phyloP scores from a whole-genome alignment of 257 asterid species.

The Coffea canephora region DNA sequence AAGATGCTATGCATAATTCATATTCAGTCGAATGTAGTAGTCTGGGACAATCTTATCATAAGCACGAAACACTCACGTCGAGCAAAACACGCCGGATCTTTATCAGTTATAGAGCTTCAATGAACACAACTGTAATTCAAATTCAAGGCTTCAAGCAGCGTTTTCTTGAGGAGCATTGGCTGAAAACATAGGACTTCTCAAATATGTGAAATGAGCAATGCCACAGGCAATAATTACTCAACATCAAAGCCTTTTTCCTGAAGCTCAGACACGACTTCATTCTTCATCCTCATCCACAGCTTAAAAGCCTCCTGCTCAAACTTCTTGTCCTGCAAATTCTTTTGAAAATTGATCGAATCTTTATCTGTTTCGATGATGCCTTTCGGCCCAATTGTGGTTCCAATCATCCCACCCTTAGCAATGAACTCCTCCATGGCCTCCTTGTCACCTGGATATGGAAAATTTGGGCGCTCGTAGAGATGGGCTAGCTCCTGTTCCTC shows the following conservation, averaged over 20 bases:
- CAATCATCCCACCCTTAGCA: conserved; percentile 93
- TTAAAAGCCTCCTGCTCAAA: conserved; percentile 83
- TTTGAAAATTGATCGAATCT: conserved; percentile 62
- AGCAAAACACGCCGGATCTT: background rate
- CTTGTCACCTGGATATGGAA: conserved; percentile 83
- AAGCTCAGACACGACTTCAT: conserved; percentile 66
- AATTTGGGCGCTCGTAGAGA: conserved; percentile 70
- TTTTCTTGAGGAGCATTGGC: too few species aligned
- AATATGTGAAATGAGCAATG: background rate
- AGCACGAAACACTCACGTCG: background rate
- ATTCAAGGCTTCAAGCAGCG: background rate
- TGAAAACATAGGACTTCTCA: background rate
- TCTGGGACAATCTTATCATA: background rate
- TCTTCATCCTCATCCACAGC: conserved; percentile 87
- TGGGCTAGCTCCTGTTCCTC: conserved; percentile 85
- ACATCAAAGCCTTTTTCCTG: conserved; percentile 77
- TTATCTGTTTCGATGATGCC: conserved; percentile 64
- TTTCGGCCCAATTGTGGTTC: conserved; percentile 88
- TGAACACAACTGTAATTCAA: background rate
- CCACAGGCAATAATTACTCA: conserved; percentile 32
- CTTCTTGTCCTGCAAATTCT: conserved; percentile 84
- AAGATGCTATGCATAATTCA: background rate
- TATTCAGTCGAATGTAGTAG: background rate
- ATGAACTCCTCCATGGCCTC: conserved; percentile 92
- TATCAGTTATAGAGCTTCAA: background rate